Evolutionary conservation across 176 grass and related monocot genomes (phyloP), one percentile per base, ranked within the genome.

Genomic region (Hordeum marinum): DNA sequence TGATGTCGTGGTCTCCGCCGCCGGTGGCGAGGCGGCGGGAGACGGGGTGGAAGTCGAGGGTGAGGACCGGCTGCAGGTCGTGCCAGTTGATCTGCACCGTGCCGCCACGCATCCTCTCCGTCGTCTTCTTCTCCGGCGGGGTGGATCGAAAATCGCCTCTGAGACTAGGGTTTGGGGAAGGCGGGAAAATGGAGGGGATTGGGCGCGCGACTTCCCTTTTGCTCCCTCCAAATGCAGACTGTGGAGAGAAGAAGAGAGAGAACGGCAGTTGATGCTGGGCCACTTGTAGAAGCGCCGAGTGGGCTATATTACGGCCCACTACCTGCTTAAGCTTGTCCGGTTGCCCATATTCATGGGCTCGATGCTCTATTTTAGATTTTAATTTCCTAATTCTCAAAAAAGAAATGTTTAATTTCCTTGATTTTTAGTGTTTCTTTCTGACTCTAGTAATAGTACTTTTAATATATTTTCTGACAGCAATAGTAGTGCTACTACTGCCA

Each of bases 61-160:
- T 96, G 87, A 99, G 93, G 70, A 99, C 96, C 10, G 93, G 96
- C 82, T 96, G 91, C 55, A 81, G 82, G 75, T 99, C 96, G 86
- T 99, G 96, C 96, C 96, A 99, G 86, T 91, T 96, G 90, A 99
- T 94, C 88, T 99, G 96, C 48, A 99, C 90, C 66, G 96, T 99
- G 46, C 96, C 96, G 86, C 96, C 96, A n/a, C 85, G 92, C 96
- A 99, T 98, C 96, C 89, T 98, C 80, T 36, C 80, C 26, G n/a
- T 21, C 68, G 25, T 42, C 35, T 52, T 52, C 48, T 27, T 18
- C 34, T 20, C 23, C 52, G 80, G 20, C 4, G 40, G 39, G 36
- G 13, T 61, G 36, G 26, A 36, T 41, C 34, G 64, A 52, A 75
- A n/a, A 35, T 37, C 62, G 13, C 63, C 48, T 58, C 24, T 11